Evolutionary conservation across 495 filamentous ascomycete species (phyloP).

Genomic region (Penicillium macrosclerotiorum): DNA sequence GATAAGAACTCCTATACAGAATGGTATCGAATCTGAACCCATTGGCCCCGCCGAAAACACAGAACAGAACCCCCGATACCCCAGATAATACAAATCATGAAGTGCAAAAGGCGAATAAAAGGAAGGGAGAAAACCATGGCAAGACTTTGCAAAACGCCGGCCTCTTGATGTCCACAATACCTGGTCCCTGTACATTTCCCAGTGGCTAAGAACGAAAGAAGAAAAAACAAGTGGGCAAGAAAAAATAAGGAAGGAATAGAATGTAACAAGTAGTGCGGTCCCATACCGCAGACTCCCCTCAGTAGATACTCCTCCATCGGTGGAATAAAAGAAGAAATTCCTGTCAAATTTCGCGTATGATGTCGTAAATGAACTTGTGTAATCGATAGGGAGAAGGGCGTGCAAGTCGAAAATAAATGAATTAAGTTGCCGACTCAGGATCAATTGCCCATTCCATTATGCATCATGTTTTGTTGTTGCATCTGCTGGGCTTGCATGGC

Average conservation of each 20-base stretch:
- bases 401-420: neutral
- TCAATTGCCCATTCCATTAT: conserved; percentile 44
- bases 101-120: conserved; percentile 9
- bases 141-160: conserved; percentile 20
- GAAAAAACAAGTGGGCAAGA: conserved; percentile 1
- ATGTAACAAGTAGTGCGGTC: too few relatives aligned
- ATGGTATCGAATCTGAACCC: conserved; percentile 44
- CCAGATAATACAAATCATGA: conserved; percentile 25
- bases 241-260: conserved; percentile 3
- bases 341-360: conserved; percentile 1
- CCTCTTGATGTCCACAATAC: conserved; percentile 19
- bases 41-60: conserved; percentile 14
- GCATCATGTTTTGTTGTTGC: conserved; percentile 49
- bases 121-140: conserved; percentile 8
- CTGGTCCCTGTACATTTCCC: conserved; percentile 24
- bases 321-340: neutral
- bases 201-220: conserved; percentile 7
- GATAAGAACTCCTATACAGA: conserved; percentile 37
- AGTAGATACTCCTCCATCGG: neutral
- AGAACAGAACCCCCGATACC: conserved; percentile 7
- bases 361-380: conserved; percentile 2
- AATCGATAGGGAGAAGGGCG: too few relatives aligned
- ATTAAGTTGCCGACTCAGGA: neutral
- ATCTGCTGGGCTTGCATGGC: conserved; percentile 43
- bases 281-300: neutral